These are phyloP conservation scores for Priceomyces carsonii DNA, from an alignment of 805 yeast genomes.

Conservation along the genomic window DNA sequence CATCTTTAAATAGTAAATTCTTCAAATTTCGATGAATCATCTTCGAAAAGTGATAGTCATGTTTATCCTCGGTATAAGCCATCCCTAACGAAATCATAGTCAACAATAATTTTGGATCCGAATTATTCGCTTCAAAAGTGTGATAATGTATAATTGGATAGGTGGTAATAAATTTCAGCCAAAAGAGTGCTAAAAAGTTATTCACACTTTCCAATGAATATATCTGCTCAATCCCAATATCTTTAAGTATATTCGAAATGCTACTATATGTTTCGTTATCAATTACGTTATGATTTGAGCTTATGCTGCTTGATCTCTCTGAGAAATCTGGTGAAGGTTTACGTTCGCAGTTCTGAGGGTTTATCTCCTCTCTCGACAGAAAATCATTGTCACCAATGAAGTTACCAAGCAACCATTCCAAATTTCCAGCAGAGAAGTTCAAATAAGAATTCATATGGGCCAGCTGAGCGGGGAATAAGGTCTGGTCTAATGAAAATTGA, in stretches of 20 bases:
- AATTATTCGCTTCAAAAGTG: slow-evolving; percentile 19
- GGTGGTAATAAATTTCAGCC: slow-evolving; percentile 35
- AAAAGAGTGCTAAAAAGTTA: slow-evolving; percentile 19
- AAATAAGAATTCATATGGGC: neutral
- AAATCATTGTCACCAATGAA: no score
- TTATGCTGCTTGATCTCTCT: neutral
- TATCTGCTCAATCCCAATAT: no score
- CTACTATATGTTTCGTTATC: neutral
- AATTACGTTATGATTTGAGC: neutral
- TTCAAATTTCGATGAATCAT: slow-evolving; percentile 8
- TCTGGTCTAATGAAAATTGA: neutral
- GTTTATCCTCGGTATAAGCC: slow-evolving; percentile 11
- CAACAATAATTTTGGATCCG: slow-evolving; percentile 7
- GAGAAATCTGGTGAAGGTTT: neutral
- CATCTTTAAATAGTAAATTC: slow-evolving; percentile 8
- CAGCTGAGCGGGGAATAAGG: neutral
- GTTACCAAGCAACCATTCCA: no score
- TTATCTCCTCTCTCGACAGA: no score
- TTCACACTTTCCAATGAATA: neutral
- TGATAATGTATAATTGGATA: slow-evolving; percentile 43
- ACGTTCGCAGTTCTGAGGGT: no score
- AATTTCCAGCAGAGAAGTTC: neutral
- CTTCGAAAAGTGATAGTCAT: slow-evolving; percentile 11
- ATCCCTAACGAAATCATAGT: slow-evolving; percentile 12
- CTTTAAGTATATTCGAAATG: neutral